Conservation (phyloP, 805 yeast species). For the Wickerhamiella kazuoi region DNA sequence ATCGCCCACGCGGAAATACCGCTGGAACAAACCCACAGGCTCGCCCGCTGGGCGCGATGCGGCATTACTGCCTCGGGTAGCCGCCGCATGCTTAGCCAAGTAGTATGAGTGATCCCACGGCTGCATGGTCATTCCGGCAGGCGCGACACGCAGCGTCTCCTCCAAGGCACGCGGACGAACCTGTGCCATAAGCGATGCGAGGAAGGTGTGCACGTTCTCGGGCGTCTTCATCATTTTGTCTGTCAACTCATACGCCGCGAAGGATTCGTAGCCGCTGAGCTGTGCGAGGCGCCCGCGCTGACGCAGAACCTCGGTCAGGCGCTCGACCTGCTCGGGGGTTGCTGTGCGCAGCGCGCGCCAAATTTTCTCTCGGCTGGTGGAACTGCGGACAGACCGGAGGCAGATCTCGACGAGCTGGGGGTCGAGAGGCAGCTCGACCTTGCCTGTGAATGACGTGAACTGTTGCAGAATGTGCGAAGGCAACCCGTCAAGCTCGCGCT, state of each 20-base stretch:
- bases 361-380: conserved; percentile 40
- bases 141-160: conserved; percentile 35
- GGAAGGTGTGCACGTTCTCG: conserved; percentile 51
- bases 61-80: conserved; percentile 17
- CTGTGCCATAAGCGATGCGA: conserved; percentile 38
- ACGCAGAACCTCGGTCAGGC: conserved; percentile 41
- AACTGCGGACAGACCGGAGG: conserved; percentile 38
- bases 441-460: conserved; percentile 12
- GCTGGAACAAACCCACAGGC: conserved; percentile 19
- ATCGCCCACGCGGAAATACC: conserved; percentile 69
- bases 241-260: conserved; percentile 61
- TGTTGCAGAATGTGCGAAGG: conserved; percentile 4
- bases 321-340: conserved; percentile 39
- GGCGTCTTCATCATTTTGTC: conserved; percentile 85
- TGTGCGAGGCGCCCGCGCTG: conserved; percentile 55
- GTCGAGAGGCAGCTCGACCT: conserved; percentile 36
- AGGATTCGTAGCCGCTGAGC: conserved; percentile 52
- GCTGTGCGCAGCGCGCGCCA: conserved; percentile 66
- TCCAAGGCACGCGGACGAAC: conserved; percentile 35
- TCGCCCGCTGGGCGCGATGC: conserved; percentile 17
- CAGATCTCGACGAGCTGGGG: conserved; percentile 52
- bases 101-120: conserved; percentile 90
- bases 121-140: conserved; percentile 30
- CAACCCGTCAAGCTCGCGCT: conserved; percentile 18
- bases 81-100: conserved; percentile 19